Evolutionary conservation across 2,329 filamentous ascomycete genomes (phyloP), one percentile per base, ranked within the genome.

Genomic region (Pseudonectria buxi): DNA sequence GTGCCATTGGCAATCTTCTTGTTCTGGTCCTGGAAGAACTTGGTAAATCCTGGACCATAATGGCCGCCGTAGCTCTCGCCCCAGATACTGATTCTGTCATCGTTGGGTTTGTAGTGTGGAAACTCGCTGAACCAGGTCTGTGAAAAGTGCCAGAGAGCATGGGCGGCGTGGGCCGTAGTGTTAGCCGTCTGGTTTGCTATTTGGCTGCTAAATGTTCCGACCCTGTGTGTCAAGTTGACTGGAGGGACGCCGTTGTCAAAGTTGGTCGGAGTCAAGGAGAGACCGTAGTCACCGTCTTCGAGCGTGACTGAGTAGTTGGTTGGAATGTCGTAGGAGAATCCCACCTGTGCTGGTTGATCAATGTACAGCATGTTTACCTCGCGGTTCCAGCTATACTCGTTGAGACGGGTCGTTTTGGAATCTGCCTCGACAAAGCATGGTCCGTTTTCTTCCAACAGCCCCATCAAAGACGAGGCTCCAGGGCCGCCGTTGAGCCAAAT

Each of bases 61-160:
- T 78, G 76, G 6, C 83, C 83, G 22, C 80, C 75, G 56, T 85
- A 81, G 54, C 76, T 81, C 57, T 86, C 79, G 1, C 78, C 71
- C 50, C 81, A 83, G 2, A 86, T 58, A 49, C 79, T 78, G 33
- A 85, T 68, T 10, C 76, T 72, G 32, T 70, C 62, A 39, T 68
- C 62, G 22, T 59, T 57, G 3, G 71, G 73, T 38, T 72, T 73
- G 54, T 78, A 76, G 45, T 74, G 64, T 0, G 76, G 76, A 37
- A 80, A 81, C 13, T 67, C 61, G 15, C 59, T 62, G 44, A 83
- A 52, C 58, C 76, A 80, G 10, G 66, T 71, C 51, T 81, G 76
- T n/a, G 80, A 55, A 56, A 83, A 78, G 49, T 83, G 77, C 76
- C 78, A 83, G 16, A 76, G 63, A 10, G 76, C 72, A 37, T 66